Percentiles rank a stretch among this genome's conserved stretches.
Conservation (phyloP, 2,329 filamentous ascomycete genomes). For the Penicillium sp. region DNA sequence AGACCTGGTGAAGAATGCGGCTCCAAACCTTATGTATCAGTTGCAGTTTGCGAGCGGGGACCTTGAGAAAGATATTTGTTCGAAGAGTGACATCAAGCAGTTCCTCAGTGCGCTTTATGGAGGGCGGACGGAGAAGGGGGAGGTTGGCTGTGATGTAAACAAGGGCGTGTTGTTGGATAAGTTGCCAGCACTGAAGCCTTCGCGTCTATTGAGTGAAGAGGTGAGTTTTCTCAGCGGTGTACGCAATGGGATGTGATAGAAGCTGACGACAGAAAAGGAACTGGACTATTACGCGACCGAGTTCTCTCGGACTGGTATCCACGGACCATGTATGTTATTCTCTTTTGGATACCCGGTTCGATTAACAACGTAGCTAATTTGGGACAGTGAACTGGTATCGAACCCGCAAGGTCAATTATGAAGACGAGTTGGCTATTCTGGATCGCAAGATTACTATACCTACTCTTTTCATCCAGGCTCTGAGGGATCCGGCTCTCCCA, state of each 20-base stretch:
- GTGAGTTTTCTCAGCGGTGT: conserved; percentile 39
- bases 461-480: conserved; percentile 74
- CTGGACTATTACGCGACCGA: conserved; percentile 75
- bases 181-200: conserved; percentile 60
- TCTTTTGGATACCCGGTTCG: neutral
- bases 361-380: conserved; percentile 1
- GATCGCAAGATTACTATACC: conserved; percentile 60
- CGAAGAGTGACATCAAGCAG: conserved; percentile 65
- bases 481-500: conserved; percentile 71
- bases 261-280: conserved; percentile 51
- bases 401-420: conserved; percentile 69
- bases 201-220: conserved; percentile 65
- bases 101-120: conserved; percentile 76
- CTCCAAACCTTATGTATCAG: conserved; percentile 82
- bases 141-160: conserved; percentile 61
- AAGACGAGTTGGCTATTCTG: conserved; percentile 65
- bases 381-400: conserved; percentile 81
- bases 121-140: conserved; percentile 60
- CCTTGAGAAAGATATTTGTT: conserved; percentile 62
- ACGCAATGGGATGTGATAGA: neutral
- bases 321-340: conserved; percentile 64
- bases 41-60: conserved; percentile 73
- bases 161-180: conserved; percentile 68
- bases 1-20: conserved; percentile 57
- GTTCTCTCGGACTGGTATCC: conserved; percentile 72